These are phyloP conservation scores for Daldinia bambusicola DNA, from an alignment of 495 filamentous ascomycete genomes.

Conservation along the genomic window DNA sequence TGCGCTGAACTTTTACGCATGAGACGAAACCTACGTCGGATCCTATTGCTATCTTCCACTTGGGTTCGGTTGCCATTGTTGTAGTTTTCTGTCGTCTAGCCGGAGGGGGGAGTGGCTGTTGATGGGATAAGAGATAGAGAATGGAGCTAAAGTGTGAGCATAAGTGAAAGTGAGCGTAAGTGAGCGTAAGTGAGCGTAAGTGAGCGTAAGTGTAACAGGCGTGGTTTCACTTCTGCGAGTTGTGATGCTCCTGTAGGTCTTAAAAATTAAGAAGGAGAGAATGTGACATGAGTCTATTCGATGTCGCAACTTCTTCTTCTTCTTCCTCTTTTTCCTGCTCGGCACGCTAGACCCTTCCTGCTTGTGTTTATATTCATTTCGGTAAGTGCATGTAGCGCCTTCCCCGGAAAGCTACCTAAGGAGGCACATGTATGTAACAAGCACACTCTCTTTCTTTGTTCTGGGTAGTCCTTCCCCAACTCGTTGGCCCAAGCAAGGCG, in stretches of 20 bases:
- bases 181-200: background rate
- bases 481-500: background rate
- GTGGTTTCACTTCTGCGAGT: background rate
- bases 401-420: constrained; percentile 7
- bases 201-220: background rate
- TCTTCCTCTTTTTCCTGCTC: constrained; percentile 23
- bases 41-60: constrained; percentile 60
- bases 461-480: background rate
- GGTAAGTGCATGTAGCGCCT: background rate
- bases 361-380: background rate
- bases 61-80: constrained; percentile 51
- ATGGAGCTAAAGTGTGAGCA: too few relatives aligned
- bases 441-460: background rate
- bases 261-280: constrained; percentile 12
- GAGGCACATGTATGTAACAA: constrained; percentile 9
- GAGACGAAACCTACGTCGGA: constrained; percentile 57
- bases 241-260: background rate
- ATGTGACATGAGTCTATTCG: constrained; percentile 21
- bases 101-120: background rate
- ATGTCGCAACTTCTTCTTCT: constrained; percentile 22
- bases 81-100: background rate
- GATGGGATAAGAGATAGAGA: too few relatives aligned
- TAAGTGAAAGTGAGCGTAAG: background rate
- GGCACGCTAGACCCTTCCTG: constrained; percentile 17
- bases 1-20: background rate